phyloP scores from a whole-genome alignment of 768 basidiomycete species.

The Daedaleopsis sinensis region DNA sequence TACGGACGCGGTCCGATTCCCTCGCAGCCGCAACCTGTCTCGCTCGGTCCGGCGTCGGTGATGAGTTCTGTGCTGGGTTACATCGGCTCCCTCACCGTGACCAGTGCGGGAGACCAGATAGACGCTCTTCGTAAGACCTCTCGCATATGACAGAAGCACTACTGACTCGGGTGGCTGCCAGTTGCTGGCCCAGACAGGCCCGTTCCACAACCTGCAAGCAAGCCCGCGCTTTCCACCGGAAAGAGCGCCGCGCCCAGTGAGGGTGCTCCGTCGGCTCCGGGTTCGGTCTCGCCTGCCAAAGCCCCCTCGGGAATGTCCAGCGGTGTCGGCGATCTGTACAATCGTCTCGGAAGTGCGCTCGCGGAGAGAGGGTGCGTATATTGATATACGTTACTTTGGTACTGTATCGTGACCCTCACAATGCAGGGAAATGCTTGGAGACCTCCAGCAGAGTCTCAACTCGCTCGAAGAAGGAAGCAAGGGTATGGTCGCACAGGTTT shows the following conservation, averaged over 20 bases:
- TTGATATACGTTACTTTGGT: not conserved
- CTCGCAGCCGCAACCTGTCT: slow-evolving; percentile 63
- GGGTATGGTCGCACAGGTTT: slow-evolving; percentile 65
- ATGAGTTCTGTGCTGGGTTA: slow-evolving; percentile 49
- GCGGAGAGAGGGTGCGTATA: slow-evolving; percentile 62
- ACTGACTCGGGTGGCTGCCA: slow-evolving; percentile 28
- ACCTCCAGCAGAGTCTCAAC: slow-evolving; percentile 64
- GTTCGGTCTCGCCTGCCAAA: slow-evolving; percentile 18
- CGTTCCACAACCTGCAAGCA: slow-evolving; percentile 38
- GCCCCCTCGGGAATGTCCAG: slow-evolving; percentile 26
- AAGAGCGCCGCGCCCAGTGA: slow-evolving; percentile 8
- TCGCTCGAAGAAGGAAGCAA: slow-evolving; percentile 67
- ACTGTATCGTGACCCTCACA: not conserved
- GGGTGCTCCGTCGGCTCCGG: slow-evolving; percentile 14
- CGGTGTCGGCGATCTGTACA: slow-evolving; percentile 32
- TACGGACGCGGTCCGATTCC: slow-evolving; percentile 46
- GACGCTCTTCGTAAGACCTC: slow-evolving; percentile 55
- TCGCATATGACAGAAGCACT: too few relatives aligned
- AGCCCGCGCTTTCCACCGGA: slow-evolving; percentile 8
- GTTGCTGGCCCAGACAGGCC: slow-evolving; percentile 72
- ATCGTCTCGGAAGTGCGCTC: slow-evolving; percentile 47
- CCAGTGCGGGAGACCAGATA: slow-evolving; percentile 59
- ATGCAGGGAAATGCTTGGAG: slow-evolving; percentile 61
- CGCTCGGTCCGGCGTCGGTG: slow-evolving; percentile 57
- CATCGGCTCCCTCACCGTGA: slow-evolving; percentile 44